phyloP scores from a whole-genome alignment of 805 yeast genomes.

The Monosporozyma yasuniensis region DNA sequence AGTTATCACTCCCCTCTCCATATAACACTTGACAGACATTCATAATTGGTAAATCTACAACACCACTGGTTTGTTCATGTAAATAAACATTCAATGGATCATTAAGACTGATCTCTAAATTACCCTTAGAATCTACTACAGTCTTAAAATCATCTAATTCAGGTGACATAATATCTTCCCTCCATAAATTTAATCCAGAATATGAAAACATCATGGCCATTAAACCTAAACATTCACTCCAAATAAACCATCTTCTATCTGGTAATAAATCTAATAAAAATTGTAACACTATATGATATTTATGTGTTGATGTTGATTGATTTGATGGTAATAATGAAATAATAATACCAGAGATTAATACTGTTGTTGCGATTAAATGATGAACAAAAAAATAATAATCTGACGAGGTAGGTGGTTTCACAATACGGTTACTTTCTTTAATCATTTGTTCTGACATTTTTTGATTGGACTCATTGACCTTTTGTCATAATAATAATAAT shows the following conservation, averaged over 20 bases:
- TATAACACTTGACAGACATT: constrained; percentile 61
- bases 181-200: constrained; percentile 59
- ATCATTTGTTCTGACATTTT: background rate
- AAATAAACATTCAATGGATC: constrained; percentile 32
- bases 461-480: too few species aligned
- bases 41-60: constrained; percentile 73
- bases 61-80: constrained; percentile 65
- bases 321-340: constrained; percentile 69
- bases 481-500: too few species aligned
- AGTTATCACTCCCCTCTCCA: too few species aligned
- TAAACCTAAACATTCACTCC: constrained; percentile 61
- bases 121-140: constrained; percentile 39
- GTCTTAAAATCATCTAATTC: constrained; percentile 50
- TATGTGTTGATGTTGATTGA: background rate
- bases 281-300: constrained; percentile 2
- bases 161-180: constrained; percentile 64
- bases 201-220: constrained; percentile 67
- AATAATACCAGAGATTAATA: constrained; percentile 45
- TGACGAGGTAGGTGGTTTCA: constrained; percentile 4
- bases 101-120: background rate
- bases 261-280: constrained; percentile 37
- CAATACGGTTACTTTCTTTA: too few species aligned
- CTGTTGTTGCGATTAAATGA: constrained; percentile 55
- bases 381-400: constrained; percentile 87
- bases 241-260: constrained; percentile 84